A percentile compares a stretch with the other conserved stretches of the same genome.
These are phyloP conservation scores for Hyphopichia fennica DNA, from an alignment of 1,139 yeast species.

Conservation along the genomic window DNA sequence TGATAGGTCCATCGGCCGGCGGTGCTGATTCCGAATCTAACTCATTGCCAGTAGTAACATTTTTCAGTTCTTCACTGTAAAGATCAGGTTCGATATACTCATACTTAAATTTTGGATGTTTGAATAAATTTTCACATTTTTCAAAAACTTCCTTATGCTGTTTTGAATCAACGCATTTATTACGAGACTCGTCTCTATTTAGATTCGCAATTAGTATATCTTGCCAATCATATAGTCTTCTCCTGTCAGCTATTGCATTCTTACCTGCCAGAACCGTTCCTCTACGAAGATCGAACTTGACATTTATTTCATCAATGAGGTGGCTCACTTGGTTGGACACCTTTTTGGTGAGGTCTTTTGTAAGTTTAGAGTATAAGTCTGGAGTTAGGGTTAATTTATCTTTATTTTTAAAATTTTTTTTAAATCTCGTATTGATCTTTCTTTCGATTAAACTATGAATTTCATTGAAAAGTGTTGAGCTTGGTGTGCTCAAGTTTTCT, in stretches of 20 bases:
- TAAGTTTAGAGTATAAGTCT: conserved; percentile 20
- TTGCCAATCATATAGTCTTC: conserved; percentile 23
- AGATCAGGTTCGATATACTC: not conserved
- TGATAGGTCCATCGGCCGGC: no score
- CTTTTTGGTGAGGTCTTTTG: conserved; percentile 17
- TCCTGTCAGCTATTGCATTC: not conserved
- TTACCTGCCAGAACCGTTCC: not conserved
- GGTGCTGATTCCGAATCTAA: no score
- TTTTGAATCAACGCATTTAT: conserved; percentile 9
- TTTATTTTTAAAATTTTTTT: conserved; percentile 5
- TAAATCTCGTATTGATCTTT: conserved; percentile 23
- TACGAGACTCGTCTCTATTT: conserved; percentile 15
- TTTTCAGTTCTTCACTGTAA: not conserved
- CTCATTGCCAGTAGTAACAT: no score
- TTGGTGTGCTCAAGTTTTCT: conserved; percentile 26
- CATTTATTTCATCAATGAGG: conserved; percentile 2
- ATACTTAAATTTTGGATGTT: conserved; percentile 6
- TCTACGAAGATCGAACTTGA: not conserved
- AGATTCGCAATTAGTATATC: conserved; percentile 25
- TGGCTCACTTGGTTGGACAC: conserved; percentile 20
- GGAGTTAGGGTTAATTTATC: conserved; percentile 13
- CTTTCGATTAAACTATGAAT: conserved; percentile 38
- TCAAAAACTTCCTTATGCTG: conserved; percentile 14
- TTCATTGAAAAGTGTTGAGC: conserved; percentile 35
- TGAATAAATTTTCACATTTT: conserved; percentile 24